Evolutionary conservation across 1,284 basidiomycete genomes (phyloP).

Genomic region (Athelia sp.): DNA sequence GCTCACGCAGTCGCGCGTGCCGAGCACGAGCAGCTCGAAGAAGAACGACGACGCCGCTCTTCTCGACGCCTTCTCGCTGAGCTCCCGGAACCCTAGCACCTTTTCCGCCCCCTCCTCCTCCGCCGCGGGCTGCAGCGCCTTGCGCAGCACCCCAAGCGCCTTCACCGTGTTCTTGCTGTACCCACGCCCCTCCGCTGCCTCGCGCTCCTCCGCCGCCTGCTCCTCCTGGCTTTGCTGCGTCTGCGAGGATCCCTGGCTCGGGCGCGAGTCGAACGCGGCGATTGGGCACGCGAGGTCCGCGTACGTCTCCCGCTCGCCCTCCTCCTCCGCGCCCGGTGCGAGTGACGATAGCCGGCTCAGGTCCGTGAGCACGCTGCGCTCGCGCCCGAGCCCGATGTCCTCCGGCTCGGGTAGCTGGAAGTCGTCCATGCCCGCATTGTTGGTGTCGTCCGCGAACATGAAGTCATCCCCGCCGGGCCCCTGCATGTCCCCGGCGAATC

Average conservation of each 20-base stretch:
- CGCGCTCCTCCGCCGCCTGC: slow-evolving; percentile 31
- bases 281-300: slow-evolving; percentile 75
- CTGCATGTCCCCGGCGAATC: slow-evolving; percentile 46
- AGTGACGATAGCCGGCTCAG: slow-evolving; percentile 67
- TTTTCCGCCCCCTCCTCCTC: slow-evolving; percentile 50
- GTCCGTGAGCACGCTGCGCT: slow-evolving; percentile 41
- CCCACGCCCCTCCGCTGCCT: slow-evolving; percentile 70
- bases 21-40: slow-evolving; percentile 93
- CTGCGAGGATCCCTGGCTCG: slow-evolving; percentile 42
- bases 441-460: slow-evolving; percentile 53
- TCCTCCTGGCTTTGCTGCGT: slow-evolving; percentile 27
- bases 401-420: slow-evolving; percentile 55
- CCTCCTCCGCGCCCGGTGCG: slow-evolving; percentile 53
- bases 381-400: slow-evolving; percentile 23
- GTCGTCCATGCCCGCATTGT: slow-evolving; percentile 47
- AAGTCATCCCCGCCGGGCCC: slow-evolving; percentile 45
- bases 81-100: slow-evolving; percentile 66
- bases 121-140: slow-evolving; percentile 58
- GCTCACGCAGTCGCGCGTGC: slow-evolving; percentile 87
- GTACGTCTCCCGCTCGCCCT: slow-evolving; percentile 61
- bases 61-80: slow-evolving; percentile 79
- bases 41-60: slow-evolving; percentile 95
- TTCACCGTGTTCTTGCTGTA: slow-evolving; percentile 90
- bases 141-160: slow-evolving; percentile 79
- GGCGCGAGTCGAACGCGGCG: slow-evolving; percentile 74